phyloP scores from a whole-genome alignment of 2,329 filamentous ascomycete genomes.

The Aspergillus chevalieri region DNA sequence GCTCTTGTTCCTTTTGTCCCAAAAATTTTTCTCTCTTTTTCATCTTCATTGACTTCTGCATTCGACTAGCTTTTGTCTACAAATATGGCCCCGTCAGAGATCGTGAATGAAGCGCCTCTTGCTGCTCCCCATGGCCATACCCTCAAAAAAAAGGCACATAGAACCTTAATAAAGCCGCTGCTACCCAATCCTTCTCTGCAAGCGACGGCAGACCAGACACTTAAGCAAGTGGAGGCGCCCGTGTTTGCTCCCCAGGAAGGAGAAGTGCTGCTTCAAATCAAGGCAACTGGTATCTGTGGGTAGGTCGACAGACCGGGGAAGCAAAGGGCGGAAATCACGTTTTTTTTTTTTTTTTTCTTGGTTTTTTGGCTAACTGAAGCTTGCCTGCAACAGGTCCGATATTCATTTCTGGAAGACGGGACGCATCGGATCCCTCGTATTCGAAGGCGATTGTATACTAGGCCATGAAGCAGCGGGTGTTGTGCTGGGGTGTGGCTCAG shows the following conservation, averaged over 20 bases:
- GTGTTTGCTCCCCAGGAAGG: conserved; percentile 49
- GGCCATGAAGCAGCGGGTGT: conserved; percentile 60
- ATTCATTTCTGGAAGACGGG: conserved; percentile 64
- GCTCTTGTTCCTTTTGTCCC: too few species aligned
- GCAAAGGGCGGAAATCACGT: too few species aligned
- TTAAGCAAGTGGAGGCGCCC: conserved; percentile 54
- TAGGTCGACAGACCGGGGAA: conserved; percentile 18
- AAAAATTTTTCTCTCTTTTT: too few species aligned
- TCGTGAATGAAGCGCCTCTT: too few species aligned
- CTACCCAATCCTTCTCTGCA: conserved; percentile 51
- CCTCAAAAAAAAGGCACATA: not conserved
- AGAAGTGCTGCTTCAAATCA: conserved; percentile 57
- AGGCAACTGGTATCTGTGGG: conserved; percentile 60
- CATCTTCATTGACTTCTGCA: too few species aligned
- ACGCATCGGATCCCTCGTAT: conserved; percentile 56
- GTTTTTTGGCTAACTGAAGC: too few species aligned
- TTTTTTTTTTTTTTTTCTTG: too few species aligned
- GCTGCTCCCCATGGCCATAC: too few species aligned
- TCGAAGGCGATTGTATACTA: conserved; percentile 59
- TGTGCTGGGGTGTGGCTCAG: conserved; percentile 52
- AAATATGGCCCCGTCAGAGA: too few species aligned
- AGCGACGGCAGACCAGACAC: conserved; percentile 54
- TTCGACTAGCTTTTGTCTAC: too few species aligned
- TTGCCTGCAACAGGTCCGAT: conserved; percentile 46
- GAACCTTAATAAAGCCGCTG: not conserved